Conservation (phyloP, 179 eudicot species). For the Vitellaria paradoxa region DNA sequence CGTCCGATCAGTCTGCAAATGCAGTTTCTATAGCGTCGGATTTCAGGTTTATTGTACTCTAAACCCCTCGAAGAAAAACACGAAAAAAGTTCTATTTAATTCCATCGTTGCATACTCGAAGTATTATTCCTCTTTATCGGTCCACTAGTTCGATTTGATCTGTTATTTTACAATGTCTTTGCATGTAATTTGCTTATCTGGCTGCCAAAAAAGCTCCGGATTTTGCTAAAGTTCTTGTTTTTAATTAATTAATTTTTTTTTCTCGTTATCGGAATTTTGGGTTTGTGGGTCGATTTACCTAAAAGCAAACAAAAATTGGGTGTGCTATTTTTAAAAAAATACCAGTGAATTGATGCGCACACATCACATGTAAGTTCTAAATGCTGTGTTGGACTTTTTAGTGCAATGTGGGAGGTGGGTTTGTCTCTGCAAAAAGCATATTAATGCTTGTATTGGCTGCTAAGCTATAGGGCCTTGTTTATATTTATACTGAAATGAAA, state of each 20-base stretch:
- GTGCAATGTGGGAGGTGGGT: not conserved
- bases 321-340: not conserved
- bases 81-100: not conserved
- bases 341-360: not conserved
- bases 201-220: no score
- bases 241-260: not conserved
- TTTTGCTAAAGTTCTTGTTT: not conserved
- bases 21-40: conserved; percentile 3
- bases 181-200: not conserved
- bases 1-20: conserved; percentile 9
- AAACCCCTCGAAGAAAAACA: not conserved
- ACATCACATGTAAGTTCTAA: not conserved
- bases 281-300: not conserved
- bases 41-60: conserved; percentile 1
- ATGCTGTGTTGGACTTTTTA: not conserved
- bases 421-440: not conserved
- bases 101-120: not conserved
- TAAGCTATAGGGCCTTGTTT: no score
- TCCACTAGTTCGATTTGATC: not conserved
- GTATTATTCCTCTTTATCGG: not conserved
- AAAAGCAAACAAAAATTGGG: not conserved
- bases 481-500: not conserved
- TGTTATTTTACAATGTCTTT: not conserved
- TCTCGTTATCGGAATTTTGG: not conserved
- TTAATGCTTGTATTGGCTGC: not conserved